Evolutionary conservation across 176 grass and related monocot genomes (phyloP).

Genomic region (Phoenix roebelenii): DNA sequence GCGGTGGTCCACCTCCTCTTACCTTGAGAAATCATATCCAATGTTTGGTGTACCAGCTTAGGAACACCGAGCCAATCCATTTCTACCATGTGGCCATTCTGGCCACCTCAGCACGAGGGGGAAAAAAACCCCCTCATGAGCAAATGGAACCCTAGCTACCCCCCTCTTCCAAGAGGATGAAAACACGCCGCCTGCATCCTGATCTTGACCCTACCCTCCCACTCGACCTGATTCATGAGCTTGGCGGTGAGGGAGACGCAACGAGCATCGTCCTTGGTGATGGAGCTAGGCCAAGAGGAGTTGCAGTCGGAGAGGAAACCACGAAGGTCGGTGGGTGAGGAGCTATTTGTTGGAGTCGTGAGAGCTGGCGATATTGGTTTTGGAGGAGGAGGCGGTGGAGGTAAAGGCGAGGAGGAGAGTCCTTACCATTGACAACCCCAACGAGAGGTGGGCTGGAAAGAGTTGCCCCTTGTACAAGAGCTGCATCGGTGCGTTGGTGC

Average conservation of each 20-base stretch:
- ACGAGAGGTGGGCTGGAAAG: conserved; percentile 79
- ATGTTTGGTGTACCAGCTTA: no score
- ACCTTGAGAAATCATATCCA: no score
- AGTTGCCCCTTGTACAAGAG: conserved; percentile 97
- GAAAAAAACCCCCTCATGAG: no score
- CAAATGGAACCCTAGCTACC: no score
- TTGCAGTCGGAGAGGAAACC: conserved; percentile 32
- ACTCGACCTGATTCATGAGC: conserved; percentile 17
- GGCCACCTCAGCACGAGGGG: no score
- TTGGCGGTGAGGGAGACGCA: conserved; percentile 13
- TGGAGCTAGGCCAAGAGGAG: conserved; percentile 83
- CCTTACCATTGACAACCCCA: conserved; percentile 90
- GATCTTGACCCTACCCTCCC: no score
- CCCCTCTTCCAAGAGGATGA: no score
- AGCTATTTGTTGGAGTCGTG: conserved; percentile 48
- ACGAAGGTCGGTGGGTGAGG: conserved; percentile 49
- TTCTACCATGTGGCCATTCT: no score
- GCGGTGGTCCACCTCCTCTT: no score
- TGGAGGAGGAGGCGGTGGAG: conserved; percentile 54
- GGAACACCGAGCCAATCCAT: no score
- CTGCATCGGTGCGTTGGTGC: not conserved
- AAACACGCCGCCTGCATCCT: no score
- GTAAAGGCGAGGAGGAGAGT: conserved; percentile 71
- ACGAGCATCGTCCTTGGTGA: conserved; percentile 61
- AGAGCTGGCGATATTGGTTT: conserved; percentile 33